A percentile compares a stretch with the other conserved stretches of the same genome.
These are phyloP conservation scores for Arthrobotrys pseudoclavata DNA, from an alignment of 2,329 filamentous ascomycete species.

Conservation along the genomic window DNA sequence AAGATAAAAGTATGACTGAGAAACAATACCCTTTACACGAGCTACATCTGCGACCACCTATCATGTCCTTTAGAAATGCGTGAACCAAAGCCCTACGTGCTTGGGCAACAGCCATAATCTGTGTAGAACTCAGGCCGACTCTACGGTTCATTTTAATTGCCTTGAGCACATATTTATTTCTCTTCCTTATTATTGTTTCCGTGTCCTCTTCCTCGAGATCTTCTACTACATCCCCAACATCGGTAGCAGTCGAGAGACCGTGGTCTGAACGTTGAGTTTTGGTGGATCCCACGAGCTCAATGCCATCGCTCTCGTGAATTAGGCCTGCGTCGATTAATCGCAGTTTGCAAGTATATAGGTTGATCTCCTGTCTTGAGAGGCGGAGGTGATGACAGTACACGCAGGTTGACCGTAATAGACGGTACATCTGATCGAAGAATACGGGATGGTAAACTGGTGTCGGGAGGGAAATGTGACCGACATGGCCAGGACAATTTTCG, in stretches of 20 bases:
- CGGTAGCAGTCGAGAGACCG: constrained; percentile 56
- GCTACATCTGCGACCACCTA: constrained; percentile 75
- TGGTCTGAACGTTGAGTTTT: constrained; percentile 60
- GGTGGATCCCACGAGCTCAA: constrained; percentile 63
- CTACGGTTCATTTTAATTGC: constrained; percentile 71
- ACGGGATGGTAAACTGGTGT: constrained; percentile 95
- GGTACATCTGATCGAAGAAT: constrained; percentile 91
- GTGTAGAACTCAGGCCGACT: constrained; percentile 70
- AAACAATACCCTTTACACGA: constrained; percentile 72
- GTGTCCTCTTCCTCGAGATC: constrained; percentile 76
- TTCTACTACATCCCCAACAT: constrained; percentile 66
- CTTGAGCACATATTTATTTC: constrained; percentile 77
- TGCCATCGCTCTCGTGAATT: constrained; percentile 76
- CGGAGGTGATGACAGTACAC: constrained; percentile 90
- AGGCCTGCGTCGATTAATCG: constrained; percentile 87
- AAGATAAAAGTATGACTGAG: background rate
- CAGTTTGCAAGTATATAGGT: constrained; percentile 85
- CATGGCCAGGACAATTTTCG: constrained; percentile 88
- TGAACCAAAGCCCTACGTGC: constrained; percentile 82
- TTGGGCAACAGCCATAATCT: constrained; percentile 86
- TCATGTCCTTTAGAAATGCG: constrained; percentile 72
- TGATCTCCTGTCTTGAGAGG: constrained; percentile 80
- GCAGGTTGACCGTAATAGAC: constrained; percentile 87
- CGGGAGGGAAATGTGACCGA: constrained; percentile 94
- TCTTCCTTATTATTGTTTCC: constrained; percentile 71